Percentiles rank a stretch among this genome's conserved stretches.
Conservation (phyloP, 805 yeast genomes). For the Monosporozyma siamensis region DNA sequence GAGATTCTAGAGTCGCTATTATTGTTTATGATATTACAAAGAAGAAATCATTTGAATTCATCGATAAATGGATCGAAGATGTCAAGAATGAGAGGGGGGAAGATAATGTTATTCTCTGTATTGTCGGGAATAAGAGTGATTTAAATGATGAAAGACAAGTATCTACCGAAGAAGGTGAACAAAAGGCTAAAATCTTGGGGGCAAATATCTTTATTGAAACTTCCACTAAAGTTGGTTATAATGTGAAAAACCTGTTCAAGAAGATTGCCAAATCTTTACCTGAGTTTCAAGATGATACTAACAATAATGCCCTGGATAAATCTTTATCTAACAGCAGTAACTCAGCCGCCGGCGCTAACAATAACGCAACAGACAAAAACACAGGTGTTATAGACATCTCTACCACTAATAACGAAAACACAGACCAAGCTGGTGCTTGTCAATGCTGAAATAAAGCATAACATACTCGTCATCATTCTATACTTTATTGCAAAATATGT, state of each 20-base stretch:
- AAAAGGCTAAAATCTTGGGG: conserved; percentile 57
- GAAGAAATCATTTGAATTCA: conserved; percentile 71
- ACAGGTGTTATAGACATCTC: conserved; percentile 39
- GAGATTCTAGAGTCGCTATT: conserved; percentile 96
- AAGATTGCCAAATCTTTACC: conserved; percentile 87
- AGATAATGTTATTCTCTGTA: conserved; percentile 73
- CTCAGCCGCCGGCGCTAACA: conserved; percentile 30
- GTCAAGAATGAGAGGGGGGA: conserved; percentile 87
- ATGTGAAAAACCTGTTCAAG: conserved; percentile 81
- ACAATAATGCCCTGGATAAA: conserved; percentile 16
- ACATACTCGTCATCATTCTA: background rate
- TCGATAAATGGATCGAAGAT: conserved; percentile 89
- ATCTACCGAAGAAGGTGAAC: conserved; percentile 74
- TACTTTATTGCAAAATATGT: background rate
- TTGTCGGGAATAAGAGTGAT: conserved; percentile 90
- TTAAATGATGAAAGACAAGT: conserved; percentile 74
- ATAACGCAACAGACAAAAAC: conserved; percentile 24
- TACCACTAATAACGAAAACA: conserved; percentile 28
- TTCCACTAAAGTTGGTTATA: conserved; percentile 89
- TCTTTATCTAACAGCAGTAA: conserved; percentile 11
- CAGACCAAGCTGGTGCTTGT: conserved; percentile 30
- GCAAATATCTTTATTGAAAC: conserved; percentile 85
- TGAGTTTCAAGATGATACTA: conserved; percentile 47
- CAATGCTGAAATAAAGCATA: conserved; percentile 27
- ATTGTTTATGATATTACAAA: conserved; percentile 90